Percentiles rank a stretch among this genome's conserved stretches.
These are phyloP conservation scores for Brassica napus DNA, from an alignment of 345 rosid species.

Conservation along the genomic window Da-Ae NC_063447.1:7326001-7326500, in stretches of 20 bases:
- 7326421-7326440: background rate
- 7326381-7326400: background rate
- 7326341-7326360: background rate
- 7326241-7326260: constrained; percentile 1
- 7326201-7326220: background rate
- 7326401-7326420: background rate
- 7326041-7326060: no score
- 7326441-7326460: background rate
- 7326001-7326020: no score
- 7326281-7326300: background rate
- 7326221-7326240: background rate
- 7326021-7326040: no score
- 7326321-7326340: background rate
- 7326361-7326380: background rate
- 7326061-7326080: no score
- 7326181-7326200: background rate
- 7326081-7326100: no score
- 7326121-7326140: no score
- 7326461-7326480: background rate
- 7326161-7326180: background rate
- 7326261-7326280: background rate
- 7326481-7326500: background rate
- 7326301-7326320: background rate
- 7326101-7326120: no score
- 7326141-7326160: no score